These are phyloP conservation scores for Curvularia eragrostidis DNA, from an alignment of 2,329 filamentous ascomycete species.

Conservation along the genomic window DNA sequence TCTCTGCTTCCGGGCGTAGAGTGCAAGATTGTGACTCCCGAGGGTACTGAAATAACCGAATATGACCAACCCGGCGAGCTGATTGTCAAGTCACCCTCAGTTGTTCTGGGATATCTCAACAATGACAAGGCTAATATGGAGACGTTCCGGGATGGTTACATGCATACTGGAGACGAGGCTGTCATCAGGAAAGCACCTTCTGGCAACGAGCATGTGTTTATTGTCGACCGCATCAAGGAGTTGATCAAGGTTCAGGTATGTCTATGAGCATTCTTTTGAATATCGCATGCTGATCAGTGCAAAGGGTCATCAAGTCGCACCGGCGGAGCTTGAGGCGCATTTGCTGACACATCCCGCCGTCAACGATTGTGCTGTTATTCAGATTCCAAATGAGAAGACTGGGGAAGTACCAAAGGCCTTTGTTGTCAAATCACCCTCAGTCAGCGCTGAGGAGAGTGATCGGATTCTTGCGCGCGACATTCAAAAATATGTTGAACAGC, in stretches of 20 bases:
- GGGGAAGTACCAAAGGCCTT: conserved; percentile 70
- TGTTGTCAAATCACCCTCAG: conserved; percentile 64
- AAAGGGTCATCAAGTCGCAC: conserved; percentile 80
- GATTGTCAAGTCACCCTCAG: conserved; percentile 71
- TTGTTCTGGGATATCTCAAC: conserved; percentile 80
- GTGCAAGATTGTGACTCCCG: conserved; percentile 70
- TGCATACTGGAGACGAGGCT: conserved; percentile 86
- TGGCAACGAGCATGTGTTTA: conserved; percentile 81
- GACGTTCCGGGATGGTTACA: conserved; percentile 78
- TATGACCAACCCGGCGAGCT: conserved; percentile 75
- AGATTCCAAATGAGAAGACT: conserved; percentile 68
- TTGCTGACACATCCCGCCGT: conserved; percentile 76
- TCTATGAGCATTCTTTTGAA: background rate
- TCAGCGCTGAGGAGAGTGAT: conserved; percentile 61
- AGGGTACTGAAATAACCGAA: conserved; percentile 70
- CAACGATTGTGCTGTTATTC: conserved; percentile 81
- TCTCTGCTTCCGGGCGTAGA: conserved; percentile 70
- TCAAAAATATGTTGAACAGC: conserved; percentile 64
- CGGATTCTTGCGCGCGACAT: conserved; percentile 59
- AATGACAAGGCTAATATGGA: conserved; percentile 83
- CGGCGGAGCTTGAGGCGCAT: conserved; percentile 82
- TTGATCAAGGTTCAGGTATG: conserved; percentile 78
- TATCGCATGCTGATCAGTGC: background rate
- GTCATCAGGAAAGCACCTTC: conserved; percentile 57
- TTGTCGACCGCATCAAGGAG: conserved; percentile 83